phyloP scores from a whole-genome alignment of 148 eudicot genomes.

The Rhododendron griersonianum region DNA sequence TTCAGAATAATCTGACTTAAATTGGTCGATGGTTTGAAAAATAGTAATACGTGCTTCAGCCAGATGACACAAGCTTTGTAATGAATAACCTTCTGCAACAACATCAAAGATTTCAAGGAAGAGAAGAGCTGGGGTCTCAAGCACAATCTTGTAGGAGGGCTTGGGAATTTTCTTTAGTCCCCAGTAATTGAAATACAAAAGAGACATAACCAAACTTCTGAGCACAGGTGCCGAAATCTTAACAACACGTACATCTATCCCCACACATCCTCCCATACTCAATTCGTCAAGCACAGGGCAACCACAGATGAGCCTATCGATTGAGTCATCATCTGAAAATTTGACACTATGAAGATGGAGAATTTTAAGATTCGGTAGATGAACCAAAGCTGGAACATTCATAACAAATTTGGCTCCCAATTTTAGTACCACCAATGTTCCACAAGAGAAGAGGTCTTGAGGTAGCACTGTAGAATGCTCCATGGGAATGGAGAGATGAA shows the following conservation, averaged over 20 bases:
- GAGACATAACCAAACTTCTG: not conserved
- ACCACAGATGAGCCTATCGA: constrained; percentile 8
- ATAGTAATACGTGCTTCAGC: constrained; percentile 4
- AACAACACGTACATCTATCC: not conserved
- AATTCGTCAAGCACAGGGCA: constrained; percentile 23
- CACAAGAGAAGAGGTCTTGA: not conserved
- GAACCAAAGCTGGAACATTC: not conserved
- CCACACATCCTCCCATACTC: not conserved
- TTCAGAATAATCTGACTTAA: not conserved
- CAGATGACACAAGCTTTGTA: not conserved
- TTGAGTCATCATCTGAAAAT: not conserved
- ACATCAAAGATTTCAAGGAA: not conserved
- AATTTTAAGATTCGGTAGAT: constrained; percentile 12
- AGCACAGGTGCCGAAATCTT: constrained; percentile 3
- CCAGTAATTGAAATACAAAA: no score
- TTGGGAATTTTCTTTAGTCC: not conserved
- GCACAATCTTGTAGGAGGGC: not conserved
- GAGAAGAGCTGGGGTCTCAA: not conserved
- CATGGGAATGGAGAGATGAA: constrained; percentile 1
- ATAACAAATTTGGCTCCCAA: not conserved
- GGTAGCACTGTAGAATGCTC: not conserved
- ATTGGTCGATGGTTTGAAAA: not conserved
- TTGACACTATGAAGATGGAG: not conserved
- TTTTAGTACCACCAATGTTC: constrained; percentile 11
- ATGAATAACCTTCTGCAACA: not conserved